A percentile compares a stretch with the other conserved stretches of the same genome.
Evolutionary conservation across 768 basidiomycete species (phyloP).

Genomic region (Vararia minispora): DNA sequence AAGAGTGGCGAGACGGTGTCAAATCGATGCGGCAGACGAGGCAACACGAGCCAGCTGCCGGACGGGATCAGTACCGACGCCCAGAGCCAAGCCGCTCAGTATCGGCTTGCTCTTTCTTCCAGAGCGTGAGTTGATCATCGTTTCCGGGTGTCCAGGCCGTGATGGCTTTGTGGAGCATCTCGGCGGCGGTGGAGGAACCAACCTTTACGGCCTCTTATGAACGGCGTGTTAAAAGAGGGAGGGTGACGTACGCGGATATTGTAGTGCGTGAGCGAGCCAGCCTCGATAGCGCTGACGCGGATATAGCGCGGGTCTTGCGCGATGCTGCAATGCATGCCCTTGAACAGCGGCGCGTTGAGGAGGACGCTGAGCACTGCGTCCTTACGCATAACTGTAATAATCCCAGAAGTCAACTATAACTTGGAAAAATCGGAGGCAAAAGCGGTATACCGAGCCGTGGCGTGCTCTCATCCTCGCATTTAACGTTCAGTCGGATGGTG

Average conservation of each 20-base stretch:
- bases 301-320: conserved; percentile 75
- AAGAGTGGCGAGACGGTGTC: no score
- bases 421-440: not conserved
- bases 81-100: no score
- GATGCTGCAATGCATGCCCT: conserved; percentile 61
- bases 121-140: no score
- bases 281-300: conserved; percentile 63
- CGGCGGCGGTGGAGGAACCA: no score
- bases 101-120: no score
- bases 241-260: conserved; percentile 51
- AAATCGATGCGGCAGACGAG: no score
- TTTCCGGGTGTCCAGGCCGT: no score
- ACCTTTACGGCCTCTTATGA: no score
- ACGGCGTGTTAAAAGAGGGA: no score
- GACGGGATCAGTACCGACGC: no score
- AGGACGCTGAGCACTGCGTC: conserved; percentile 70
- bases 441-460: conserved; percentile 52
- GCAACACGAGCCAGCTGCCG: no score
- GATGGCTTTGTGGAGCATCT: no score
- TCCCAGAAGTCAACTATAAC: not conserved
- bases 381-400: conserved; percentile 64
- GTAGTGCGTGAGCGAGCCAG: conserved; percentile 51
- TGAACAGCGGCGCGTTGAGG: conserved; percentile 66
- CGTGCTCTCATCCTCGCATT: conserved; percentile 47
- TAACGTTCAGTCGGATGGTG: conserved; percentile 57